phyloP scores from a whole-genome alignment of 306 rosid species.

The Lathyrus sativus region DNA sequence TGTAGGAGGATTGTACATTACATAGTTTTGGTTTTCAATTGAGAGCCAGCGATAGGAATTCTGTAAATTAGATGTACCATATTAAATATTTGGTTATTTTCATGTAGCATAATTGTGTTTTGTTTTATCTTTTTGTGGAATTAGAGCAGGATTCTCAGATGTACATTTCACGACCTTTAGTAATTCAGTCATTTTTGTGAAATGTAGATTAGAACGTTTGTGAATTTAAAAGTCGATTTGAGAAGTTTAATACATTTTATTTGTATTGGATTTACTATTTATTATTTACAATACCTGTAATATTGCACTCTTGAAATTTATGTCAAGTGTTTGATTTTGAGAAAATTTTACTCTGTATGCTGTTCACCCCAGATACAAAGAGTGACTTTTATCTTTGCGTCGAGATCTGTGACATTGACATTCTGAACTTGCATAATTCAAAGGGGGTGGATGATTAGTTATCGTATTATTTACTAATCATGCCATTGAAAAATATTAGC shows the following conservation, averaged over 20 bases:
- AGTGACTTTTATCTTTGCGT: not conserved
- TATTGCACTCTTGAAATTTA: constrained; percentile 2
- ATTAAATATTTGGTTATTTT: constrained; percentile 35
- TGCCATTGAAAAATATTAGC: not conserved
- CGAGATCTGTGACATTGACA: not conserved
- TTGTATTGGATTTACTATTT: constrained; percentile 28
- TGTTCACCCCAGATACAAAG: not conserved
- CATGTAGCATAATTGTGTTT: constrained; percentile 29
- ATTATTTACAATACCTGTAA: constrained; percentile 6
- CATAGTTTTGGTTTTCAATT: constrained; percentile 43
- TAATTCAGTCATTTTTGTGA: constrained; percentile 36
- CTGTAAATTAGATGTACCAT: constrained; percentile 60
- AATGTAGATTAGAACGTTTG: constrained; percentile 17
- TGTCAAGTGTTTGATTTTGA: not conserved
- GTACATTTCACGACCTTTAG: constrained; percentile 48
- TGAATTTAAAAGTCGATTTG: not conserved
- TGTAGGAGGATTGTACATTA: constrained; percentile 54
- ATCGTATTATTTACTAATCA: not conserved
- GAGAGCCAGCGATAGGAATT: constrained; percentile 50
- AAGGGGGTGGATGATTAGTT: not conserved
- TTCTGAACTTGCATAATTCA: not conserved
- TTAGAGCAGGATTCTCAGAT: constrained; percentile 39
- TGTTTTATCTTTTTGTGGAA: constrained; percentile 15
- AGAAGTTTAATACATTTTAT: constrained; percentile 2
- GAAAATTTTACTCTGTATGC: not conserved